phyloP scores from a whole-genome alignment of 2,329 filamentous ascomycete species.

The Coniochaeta sp. region DNA sequence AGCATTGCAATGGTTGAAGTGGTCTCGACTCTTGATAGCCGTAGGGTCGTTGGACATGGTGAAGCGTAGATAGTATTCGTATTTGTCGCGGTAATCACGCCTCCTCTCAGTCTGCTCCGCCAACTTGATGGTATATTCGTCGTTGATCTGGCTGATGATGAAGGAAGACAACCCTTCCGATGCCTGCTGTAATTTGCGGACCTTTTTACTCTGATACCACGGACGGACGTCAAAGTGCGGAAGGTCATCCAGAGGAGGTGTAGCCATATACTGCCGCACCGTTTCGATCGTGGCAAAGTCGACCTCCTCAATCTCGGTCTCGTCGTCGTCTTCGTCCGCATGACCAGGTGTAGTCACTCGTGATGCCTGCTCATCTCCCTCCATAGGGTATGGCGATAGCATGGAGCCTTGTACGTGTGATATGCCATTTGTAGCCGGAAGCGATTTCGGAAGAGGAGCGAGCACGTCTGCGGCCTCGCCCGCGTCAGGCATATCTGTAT shows the following conservation, averaged over 20 bases:
- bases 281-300: slow-evolving; percentile 40
- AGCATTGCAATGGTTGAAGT: slow-evolving; percentile 35
- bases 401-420: slow-evolving; percentile 13
- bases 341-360: slow-evolving; percentile 24
- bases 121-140: slow-evolving; percentile 27
- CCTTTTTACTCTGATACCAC: slow-evolving; percentile 40
- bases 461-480: slow-evolving; percentile 11
- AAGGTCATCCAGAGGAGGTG: slow-evolving; percentile 46
- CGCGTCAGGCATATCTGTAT: slow-evolving; percentile 29
- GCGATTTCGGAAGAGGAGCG: slow-evolving; percentile 5
- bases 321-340: slow-evolving; percentile 43
- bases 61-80: slow-evolving; percentile 45
- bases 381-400: slow-evolving; percentile 8
- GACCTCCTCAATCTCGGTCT: slow-evolving; percentile 47
- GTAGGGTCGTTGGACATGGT: slow-evolving; percentile 47
- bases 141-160: slow-evolving; percentile 35
- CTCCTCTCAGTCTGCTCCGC: slow-evolving; percentile 30
- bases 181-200: slow-evolving; percentile 32
- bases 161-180: slow-evolving; percentile 34
- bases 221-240: slow-evolving; percentile 37
- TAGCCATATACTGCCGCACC: slow-evolving; percentile 42
- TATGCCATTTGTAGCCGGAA: slow-evolving; percentile 5
- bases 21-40: slow-evolving; percentile 47
- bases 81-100: slow-evolving; percentile 37
- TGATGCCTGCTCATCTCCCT: slow-evolving; percentile 9